phyloP scores from a whole-genome alignment of 208 protist genomes.

The Leishmania aethiopica region DNA sequence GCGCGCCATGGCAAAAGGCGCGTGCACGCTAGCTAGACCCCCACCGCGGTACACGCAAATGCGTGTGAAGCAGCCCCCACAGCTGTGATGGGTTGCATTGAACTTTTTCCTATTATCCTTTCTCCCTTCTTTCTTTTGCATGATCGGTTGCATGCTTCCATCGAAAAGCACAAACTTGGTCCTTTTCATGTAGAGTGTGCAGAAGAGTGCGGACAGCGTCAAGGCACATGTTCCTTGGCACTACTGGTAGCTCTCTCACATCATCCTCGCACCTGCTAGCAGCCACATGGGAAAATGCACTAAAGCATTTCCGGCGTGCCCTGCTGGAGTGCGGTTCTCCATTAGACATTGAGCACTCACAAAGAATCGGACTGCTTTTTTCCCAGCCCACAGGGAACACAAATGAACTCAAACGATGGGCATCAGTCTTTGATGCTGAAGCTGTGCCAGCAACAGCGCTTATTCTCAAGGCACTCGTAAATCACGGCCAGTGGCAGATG shows the following conservation, averaged over 20 bases:
- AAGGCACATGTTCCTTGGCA: slow-evolving; percentile 19
- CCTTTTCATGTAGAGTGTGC: background rate
- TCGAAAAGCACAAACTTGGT: background rate
- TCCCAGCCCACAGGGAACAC: slow-evolving; percentile 37
- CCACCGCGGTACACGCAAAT: background rate
- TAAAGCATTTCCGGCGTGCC: slow-evolving; percentile 58
- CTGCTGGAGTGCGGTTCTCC: slow-evolving; percentile 63
- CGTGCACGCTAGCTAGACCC: background rate
- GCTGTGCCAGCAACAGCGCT: slow-evolving; percentile 53
- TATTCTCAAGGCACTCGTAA: slow-evolving; percentile 68
- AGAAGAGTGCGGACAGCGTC: background rate
- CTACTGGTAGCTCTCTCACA: slow-evolving; percentile 5
- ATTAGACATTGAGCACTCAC: slow-evolving; percentile 62
- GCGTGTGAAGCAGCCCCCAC: background rate
- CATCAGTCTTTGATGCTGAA: slow-evolving; percentile 60
- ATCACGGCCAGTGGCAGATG: slow-evolving; percentile 56
- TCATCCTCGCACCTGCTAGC: slow-evolving; percentile 37
- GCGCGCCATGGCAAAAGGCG: background rate
- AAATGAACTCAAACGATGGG: slow-evolving; percentile 52
- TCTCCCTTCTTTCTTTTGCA: background rate
- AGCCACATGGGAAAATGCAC: slow-evolving; percentile 51
- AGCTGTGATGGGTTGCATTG: background rate
- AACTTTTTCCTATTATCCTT: background rate
- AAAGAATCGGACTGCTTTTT: slow-evolving; percentile 61
- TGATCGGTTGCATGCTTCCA: background rate